Base-by-base conservation (phyloP, 1,284 basidiomycete species). In the Dichomitus squalens region DNA sequence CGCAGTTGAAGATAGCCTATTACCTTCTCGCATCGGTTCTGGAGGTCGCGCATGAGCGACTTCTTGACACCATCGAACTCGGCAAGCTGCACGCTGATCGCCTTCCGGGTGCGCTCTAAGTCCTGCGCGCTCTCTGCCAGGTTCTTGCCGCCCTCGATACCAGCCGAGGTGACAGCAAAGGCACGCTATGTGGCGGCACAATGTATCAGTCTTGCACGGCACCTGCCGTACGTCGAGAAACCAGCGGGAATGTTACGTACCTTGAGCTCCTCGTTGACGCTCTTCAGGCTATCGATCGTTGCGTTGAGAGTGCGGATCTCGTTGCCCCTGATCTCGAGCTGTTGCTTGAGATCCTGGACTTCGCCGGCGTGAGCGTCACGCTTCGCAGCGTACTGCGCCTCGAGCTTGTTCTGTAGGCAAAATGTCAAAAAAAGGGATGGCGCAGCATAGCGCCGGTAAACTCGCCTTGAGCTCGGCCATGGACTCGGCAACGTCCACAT, bases 61-160 rank as follows among this genome's bases (percentile, higher is more conserved):
- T 98, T 97, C 85, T 99, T 99, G 72, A 98, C 95, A 34, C 92
- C 90, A 73, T 99, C 97, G 73, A 99, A 99, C 73, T 99, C 97
- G 64, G 95, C 92, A 64, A 98, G 87, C 72, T 99, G 97, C 21
- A 95, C 88, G 65, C 96, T 96, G 79, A 98, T 96, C 18, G 94
- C 93, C 78, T 98, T 98, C 67, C 97, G 88, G 50, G 94, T 95
- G 52, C 96, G 85, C 76, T 99, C 98, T 67, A 99, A 87, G 76
- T 99, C 98, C 75, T 96, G 92, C 7, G 96, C 95, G 66, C 94
- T 95, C 77, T 96, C 93, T 50, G 95, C 96, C 44, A 99, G 85
- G 74, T 93, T 95, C 82, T 95, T 96, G 52, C 96, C 95, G 55
- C 96, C 95, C 72, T 96, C 93, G 68, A 96, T 95, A 53, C 96